Base-by-base conservation (phyloP, 1,139 yeast species). In the Yamadazyma blattariae region DNA sequence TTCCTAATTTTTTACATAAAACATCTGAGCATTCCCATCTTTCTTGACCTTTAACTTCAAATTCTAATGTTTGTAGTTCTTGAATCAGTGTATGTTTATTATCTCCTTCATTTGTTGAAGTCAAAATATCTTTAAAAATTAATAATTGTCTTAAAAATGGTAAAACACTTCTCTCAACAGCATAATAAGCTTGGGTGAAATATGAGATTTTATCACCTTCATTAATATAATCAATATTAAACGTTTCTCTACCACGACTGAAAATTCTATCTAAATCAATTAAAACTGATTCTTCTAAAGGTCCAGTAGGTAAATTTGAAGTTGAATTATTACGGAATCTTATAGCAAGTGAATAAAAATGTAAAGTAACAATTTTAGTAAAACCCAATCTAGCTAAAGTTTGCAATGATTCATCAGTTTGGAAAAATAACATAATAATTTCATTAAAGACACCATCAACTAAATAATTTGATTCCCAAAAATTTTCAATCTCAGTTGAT, bases 351-450 rank as follows among this genome's bases (percentile, higher is more conserved):
- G 64, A 56, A 37, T 42, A 50, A 7, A 54, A 35, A 11, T 51
- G 43, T 7, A 54, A 37, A 1, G 61, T 50, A 19, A 67, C 44
- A 22, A 56, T 35, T 35, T 63, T 65, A 4, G 57, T 44, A 42
- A 57, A 50, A 1, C 66, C 69, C 13, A 57, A 39, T 21, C 62
- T 51, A 4, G 62, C 53, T 28, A 66, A 45, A 0, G 71, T 58
- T 5, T 43, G 40, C 19, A 67, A 57, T 0, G 78, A 67, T 40
- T 71, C 75, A 34, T 64, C 67, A 2, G 74, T 67, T 45, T 70
- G 74, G 43, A 73, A 66, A 35, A 56, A 72, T 15, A 71, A 45
- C 27, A 59, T 46, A 9, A 71, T 50, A 4, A 64, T 47, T 38
- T 73, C 77, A 25, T 59, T 57, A 39, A 69, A 62, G 4, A 57